These are phyloP conservation scores for Tuber borchii DNA, from an alignment of 495 filamentous ascomycete genomes.

Conservation along the genomic window DNA sequence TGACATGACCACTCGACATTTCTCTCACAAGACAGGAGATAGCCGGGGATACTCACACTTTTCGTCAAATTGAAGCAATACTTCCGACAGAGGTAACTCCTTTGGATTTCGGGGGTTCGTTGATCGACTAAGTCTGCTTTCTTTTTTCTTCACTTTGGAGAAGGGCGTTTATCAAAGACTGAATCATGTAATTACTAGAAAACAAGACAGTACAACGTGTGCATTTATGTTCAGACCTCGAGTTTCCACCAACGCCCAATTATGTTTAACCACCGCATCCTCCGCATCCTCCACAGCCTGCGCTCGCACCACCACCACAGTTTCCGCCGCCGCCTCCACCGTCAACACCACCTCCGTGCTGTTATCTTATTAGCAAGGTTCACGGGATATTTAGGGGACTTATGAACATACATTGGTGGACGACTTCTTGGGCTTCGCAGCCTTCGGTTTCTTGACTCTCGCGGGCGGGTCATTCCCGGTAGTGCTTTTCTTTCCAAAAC, in stretches of 20 bases:
- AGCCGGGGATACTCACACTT: too few relatives aligned
- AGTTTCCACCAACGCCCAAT: not conserved
- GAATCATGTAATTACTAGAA: not conserved
- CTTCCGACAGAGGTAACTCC: not conserved
- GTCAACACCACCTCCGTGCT: not conserved
- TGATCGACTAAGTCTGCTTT: not conserved
- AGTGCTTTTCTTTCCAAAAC: not conserved
- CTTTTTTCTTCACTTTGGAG: not conserved
- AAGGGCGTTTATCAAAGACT: not conserved
- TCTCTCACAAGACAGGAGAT: too few relatives aligned
- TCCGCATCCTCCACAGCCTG: not conserved
- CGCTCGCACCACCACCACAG: not conserved
- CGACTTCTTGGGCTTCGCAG: not conserved
- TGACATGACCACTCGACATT: too few relatives aligned
- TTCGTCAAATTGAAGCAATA: too few relatives aligned
- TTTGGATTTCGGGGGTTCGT: not conserved
- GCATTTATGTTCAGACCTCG: not conserved
- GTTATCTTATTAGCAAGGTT: not conserved
- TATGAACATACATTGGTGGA: not conserved
- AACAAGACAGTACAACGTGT: not conserved
- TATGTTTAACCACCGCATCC: not conserved
- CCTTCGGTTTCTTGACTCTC: not conserved
- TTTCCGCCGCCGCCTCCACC: not conserved
- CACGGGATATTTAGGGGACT: not conserved
- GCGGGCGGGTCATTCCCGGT: not conserved